These are phyloP conservation scores for Gloeophyllum trabeum DNA, from an alignment of 768 basidiomycete genomes.

Conservation along the genomic window DNA sequence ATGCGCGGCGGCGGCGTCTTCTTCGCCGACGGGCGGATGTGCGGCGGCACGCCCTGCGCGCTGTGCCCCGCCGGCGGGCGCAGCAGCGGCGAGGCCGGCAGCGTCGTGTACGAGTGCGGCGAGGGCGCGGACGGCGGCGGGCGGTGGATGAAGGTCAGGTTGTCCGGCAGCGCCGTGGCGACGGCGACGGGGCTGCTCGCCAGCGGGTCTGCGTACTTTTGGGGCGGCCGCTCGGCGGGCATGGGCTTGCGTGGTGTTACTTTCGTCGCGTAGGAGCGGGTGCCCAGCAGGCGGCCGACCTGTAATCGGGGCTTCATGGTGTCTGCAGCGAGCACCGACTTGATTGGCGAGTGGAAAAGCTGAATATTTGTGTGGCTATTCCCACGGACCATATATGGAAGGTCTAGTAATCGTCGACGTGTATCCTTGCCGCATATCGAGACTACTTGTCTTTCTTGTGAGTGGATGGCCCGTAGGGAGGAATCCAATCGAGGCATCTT, in stretches of 20 bases:
- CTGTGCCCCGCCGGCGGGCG: slow-evolving; percentile 24
- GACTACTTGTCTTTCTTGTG: too few species aligned
- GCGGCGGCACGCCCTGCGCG: neutral
- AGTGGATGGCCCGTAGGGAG: too few species aligned
- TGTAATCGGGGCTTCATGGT: too few species aligned
- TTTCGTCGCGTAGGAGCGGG: slow-evolving; percentile 20
- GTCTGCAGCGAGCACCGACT: too few species aligned
- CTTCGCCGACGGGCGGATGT: slow-evolving; percentile 14
- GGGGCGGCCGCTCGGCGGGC: slow-evolving; percentile 26
- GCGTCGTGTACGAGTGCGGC: slow-evolving; percentile 57
- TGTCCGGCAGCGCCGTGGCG: slow-evolving; percentile 35
- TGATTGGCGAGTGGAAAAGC: too few species aligned
- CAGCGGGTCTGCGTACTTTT: slow-evolving; percentile 48
- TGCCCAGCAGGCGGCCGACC: too few species aligned
- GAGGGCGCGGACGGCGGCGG: slow-evolving; percentile 73
- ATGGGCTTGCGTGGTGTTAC: slow-evolving; percentile 3
- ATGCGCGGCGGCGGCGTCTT: slow-evolving; percentile 24
- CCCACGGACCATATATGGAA: too few species aligned
- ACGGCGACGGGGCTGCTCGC: slow-evolving; percentile 37
- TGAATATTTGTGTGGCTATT: too few species aligned
- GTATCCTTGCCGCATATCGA: too few species aligned
- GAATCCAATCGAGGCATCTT: too few species aligned
- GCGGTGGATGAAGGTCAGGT: slow-evolving; percentile 72
- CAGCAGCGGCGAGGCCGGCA: slow-evolving; percentile 65
- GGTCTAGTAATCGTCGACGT: too few species aligned